Evolutionary conservation across 768 basidiomycete species (phyloP).

Genomic region (Kwoniella europaea): DNA sequence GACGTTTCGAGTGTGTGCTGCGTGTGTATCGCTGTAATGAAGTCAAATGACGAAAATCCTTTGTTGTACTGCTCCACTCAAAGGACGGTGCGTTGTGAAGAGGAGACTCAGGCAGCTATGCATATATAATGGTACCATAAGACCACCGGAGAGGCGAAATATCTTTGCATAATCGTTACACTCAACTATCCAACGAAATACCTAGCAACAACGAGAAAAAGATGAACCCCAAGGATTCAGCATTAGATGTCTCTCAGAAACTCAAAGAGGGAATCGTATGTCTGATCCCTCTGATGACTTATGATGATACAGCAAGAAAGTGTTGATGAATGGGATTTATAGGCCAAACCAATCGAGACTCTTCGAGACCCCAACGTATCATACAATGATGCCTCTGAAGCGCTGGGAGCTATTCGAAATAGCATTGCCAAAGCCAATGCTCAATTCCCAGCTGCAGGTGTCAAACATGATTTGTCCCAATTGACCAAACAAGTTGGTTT

Average conservation of each 20-base stretch:
- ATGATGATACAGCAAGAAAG: neutral
- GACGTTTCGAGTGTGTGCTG: neutral
- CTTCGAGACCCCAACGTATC: slow-evolving; percentile 14
- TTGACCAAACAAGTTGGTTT: slow-evolving; percentile 13
- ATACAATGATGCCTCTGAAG: slow-evolving; percentile 6
- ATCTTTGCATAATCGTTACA: too few species aligned
- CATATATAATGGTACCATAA: neutral
- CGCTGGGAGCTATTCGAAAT: slow-evolving; percentile 11
- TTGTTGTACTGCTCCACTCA: slow-evolving; percentile 7
- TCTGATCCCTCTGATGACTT: neutral
- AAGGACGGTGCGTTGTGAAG: neutral
- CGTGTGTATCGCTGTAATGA: neutral
- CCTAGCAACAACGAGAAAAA: neutral
- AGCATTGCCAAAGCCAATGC: slow-evolving; percentile 9
- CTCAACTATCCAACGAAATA: neutral
- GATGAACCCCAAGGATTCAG: slow-evolving; percentile 10
- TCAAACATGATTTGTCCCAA: slow-evolving; percentile 18
- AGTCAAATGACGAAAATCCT: slow-evolving; percentile 14
- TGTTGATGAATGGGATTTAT: neutral
- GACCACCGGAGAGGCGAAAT: neutral
- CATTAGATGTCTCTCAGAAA: slow-evolving; percentile 3
- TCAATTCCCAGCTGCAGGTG: slow-evolving; percentile 8
- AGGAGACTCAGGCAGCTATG: neutral
- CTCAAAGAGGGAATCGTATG: slow-evolving; percentile 11
- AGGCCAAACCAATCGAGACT: slow-evolving; percentile 12